A percentile compares a stretch with the other conserved stretches of the same genome.
These are phyloP conservation scores for Candida silvatica DNA, from an alignment of 805 yeast genomes.

Conservation along the genomic window DNA sequence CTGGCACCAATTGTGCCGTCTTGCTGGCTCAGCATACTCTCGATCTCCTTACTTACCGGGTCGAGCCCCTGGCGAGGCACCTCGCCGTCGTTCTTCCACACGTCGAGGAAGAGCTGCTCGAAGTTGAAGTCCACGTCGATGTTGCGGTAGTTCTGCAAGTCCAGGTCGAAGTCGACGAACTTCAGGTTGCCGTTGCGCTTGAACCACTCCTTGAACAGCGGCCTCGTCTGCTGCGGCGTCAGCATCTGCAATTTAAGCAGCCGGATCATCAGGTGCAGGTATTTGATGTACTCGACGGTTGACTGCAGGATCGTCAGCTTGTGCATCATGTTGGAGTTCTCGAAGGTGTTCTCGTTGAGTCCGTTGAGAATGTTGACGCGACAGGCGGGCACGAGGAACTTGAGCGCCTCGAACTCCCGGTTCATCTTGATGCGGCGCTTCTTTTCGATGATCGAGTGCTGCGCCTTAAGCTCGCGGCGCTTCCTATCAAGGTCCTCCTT, in stretches of 20 bases:
- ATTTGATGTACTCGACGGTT: slow-evolving; percentile 73
- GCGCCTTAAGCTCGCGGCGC: slow-evolving; percentile 40
- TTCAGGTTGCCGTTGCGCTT: slow-evolving; percentile 29
- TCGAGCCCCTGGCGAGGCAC: slow-evolving; percentile 15
- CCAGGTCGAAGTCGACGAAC: slow-evolving; percentile 47
- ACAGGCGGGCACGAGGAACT: slow-evolving; percentile 73
- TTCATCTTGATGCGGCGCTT: slow-evolving; percentile 72
- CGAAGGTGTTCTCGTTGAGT: slow-evolving; percentile 20
- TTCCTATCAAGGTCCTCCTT: slow-evolving; percentile 30
- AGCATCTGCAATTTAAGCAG: slow-evolving; percentile 39
- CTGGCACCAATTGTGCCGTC: not conserved
- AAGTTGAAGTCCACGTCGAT: slow-evolving; percentile 50
- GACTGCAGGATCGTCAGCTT: slow-evolving; percentile 74
- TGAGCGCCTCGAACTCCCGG: slow-evolving; percentile 74
- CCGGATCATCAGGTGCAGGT: slow-evolving; percentile 52
- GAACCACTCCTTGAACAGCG: slow-evolving; percentile 20
- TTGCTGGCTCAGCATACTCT: not conserved
- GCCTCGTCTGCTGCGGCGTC: slow-evolving; percentile 15
- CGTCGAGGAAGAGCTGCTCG: slow-evolving; percentile 24
- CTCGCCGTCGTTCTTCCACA: slow-evolving; percentile 22
- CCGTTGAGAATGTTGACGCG: slow-evolving; percentile 33
- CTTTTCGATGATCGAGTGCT: slow-evolving; percentile 75
- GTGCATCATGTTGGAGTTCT: slow-evolving; percentile 42
- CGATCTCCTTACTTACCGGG: slow-evolving; percentile 17
- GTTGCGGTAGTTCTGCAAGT: slow-evolving; percentile 51